Conservation (phyloP, 2,329 filamentous ascomycete genomes). For the Fusarium brevicatenulatum region DNA sequence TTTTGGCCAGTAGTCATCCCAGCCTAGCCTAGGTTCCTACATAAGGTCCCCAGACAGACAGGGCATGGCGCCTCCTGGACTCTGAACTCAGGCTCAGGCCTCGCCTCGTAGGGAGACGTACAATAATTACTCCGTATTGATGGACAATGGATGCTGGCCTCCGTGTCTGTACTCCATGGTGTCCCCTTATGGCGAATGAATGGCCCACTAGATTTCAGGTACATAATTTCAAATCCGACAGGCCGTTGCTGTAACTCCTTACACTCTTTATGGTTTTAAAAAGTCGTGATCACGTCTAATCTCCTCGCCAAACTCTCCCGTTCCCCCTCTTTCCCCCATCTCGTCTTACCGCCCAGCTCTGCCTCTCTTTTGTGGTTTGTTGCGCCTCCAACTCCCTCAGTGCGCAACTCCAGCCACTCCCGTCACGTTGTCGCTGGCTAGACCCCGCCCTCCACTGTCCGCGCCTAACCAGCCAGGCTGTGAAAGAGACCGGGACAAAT, state of each 20-base stretch:
- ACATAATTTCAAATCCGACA: conserved; percentile 33
- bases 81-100: conserved; percentile 20
- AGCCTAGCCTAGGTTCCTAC: not conserved
- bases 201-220: conserved; percentile 34
- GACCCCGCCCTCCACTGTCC: conserved; percentile 44
- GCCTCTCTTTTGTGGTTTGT: conserved; percentile 10
- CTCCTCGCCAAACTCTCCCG: not conserved
- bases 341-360: conserved; percentile 28
- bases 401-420: conserved; percentile 43
- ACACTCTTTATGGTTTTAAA: conserved; percentile 3
- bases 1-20: not conserved
- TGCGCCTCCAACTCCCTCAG: conserved; percentile 29
- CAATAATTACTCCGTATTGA: conserved; percentile 37
- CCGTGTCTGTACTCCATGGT: conserved; percentile 3
- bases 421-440: conserved; percentile 43
- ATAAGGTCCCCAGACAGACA: not conserved
- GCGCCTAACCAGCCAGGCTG: conserved; percentile 44
- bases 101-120: conserved; percentile 15
- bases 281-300: conserved; percentile 6
- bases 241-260: conserved; percentile 10
- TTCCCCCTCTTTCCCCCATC: conserved; percentile 11
- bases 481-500: conserved; percentile 35
- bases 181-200: conserved; percentile 27
- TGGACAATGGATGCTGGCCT: conserved; percentile 7
- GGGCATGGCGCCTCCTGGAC: conserved; percentile 27